phyloP scores from a whole-genome alignment of 202 grass and related monocot genomes.

The Miscanthus sacchariflorus region DNA sequence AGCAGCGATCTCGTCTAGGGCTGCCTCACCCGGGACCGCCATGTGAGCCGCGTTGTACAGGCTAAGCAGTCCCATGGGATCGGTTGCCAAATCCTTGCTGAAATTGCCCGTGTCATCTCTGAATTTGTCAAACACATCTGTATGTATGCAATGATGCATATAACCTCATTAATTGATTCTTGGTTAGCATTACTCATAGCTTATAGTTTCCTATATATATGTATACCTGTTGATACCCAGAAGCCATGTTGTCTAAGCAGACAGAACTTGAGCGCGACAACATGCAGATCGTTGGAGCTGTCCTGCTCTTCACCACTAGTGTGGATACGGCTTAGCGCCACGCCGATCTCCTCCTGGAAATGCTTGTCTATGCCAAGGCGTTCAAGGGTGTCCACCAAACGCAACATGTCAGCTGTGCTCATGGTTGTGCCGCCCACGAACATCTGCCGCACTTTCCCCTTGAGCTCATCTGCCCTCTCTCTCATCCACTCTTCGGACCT shows the following conservation, averaged over 20 bases:
- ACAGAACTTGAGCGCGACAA: constrained; percentile 41
- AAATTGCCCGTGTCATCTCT: constrained; percentile 41
- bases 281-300: constrained; percentile 16
- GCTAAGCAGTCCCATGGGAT: neutral
- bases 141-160: no score
- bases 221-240: constrained; percentile 3
- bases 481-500: constrained; percentile 16
- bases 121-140: constrained; percentile 53
- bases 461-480: neutral
- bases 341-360: constrained; percentile 38
- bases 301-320: neutral
- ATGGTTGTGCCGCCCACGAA: constrained; percentile 1
- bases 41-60: neutral
- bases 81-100: neutral
- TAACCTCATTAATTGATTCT: no score
- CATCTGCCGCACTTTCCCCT: neutral
- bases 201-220: no score
- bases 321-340: constrained; percentile 16
- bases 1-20: constrained; percentile 8
- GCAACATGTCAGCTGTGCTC: neutral
- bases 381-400: constrained; percentile 40
- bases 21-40: constrained; percentile 17
- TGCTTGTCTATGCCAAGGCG: constrained; percentile 47
- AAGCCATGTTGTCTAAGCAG: constrained; percentile 56
- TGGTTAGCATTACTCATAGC: no score